Evolutionary conservation across 371 early-diverging fungal species (phyloP).

Genomic region (Lichtheimia ramosa): DNA sequence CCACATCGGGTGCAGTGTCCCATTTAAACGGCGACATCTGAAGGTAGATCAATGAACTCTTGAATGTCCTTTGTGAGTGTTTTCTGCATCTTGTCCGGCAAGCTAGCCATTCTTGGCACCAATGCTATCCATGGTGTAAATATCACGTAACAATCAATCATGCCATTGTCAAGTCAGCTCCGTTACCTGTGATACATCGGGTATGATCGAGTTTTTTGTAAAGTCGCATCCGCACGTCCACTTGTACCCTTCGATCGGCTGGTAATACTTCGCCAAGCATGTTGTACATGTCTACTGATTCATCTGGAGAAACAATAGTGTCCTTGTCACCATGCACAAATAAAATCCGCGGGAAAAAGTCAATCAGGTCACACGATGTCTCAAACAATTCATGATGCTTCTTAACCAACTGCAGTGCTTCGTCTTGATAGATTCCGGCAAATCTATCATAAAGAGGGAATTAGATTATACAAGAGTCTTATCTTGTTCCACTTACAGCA

Average conservation of each 20-base stretch:
- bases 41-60: constrained; percentile 38
- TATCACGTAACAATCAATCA: too few relatives aligned
- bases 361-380: constrained; percentile 30
- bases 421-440: constrained; percentile 67
- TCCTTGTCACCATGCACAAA: constrained; percentile 52
- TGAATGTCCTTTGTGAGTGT: constrained; percentile 39
- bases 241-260: constrained; percentile 29
- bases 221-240: constrained; percentile 43
- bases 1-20: neutral
- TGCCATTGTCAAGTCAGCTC: too few relatives aligned
- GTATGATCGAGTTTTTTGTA: constrained; percentile 43
- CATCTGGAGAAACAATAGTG: constrained; percentile 29
- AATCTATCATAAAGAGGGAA: constrained; percentile 17
- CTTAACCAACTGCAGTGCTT: constrained; percentile 30
- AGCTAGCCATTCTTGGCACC: constrained; percentile 30
- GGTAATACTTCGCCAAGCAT: constrained; percentile 38
- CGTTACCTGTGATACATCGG: constrained; percentile 37
- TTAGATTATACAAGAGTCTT: neutral
- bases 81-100: constrained; percentile 20
- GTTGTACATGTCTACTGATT: constrained; percentile 44
- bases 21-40: neutral
- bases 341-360: constrained; percentile 43
- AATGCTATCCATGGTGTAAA: constrained; percentile 17
- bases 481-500: constrained; percentile 33
- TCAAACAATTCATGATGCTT: constrained; percentile 25